These are phyloP conservation scores for Ophiosphaerella korrae DNA, from an alignment of 2,329 filamentous ascomycete genomes.

Conservation along the genomic window DNA sequence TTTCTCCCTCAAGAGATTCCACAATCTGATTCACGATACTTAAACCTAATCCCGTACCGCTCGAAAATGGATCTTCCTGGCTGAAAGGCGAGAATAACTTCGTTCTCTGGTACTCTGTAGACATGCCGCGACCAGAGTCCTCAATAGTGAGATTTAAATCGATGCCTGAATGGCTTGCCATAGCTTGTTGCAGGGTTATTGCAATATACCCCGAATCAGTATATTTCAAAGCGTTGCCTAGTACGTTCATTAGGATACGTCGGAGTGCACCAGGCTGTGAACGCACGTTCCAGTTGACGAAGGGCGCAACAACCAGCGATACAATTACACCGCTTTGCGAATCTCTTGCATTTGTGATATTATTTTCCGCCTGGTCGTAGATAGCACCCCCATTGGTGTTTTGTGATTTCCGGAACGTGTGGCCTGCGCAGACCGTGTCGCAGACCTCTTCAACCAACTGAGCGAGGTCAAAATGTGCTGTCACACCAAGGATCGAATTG, in stretches of 20 bases:
- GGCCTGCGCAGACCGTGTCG: constrained; percentile 60
- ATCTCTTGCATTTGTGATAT: constrained; percentile 21
- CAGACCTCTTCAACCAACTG: constrained; percentile 57
- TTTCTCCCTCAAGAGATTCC: constrained; percentile 38
- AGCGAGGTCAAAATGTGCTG: constrained; percentile 36
- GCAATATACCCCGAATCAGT: constrained; percentile 39
- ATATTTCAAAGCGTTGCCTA: constrained; percentile 45
- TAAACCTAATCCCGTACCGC: constrained; percentile 43
- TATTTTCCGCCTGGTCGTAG: constrained; percentile 29
- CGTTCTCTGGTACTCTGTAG: constrained; percentile 37
- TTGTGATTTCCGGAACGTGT: constrained; percentile 47
- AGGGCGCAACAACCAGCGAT: constrained; percentile 36
- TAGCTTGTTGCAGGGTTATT: constrained; percentile 27
- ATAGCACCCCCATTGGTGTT: constrained; percentile 27
- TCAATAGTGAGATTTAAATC: constrained; percentile 42
- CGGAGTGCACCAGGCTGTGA: constrained; percentile 39
- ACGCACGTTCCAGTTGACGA: constrained; percentile 35
- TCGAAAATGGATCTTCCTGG: constrained; percentile 42
- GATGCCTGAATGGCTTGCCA: constrained; percentile 15
- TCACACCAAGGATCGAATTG: constrained; percentile 38
- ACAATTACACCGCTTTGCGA: constrained; percentile 29
- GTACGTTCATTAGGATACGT: constrained; percentile 43
- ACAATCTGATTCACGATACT: constrained; percentile 45
- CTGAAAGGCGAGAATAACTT: constrained; percentile 42
- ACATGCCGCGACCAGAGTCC: constrained; percentile 46